Evolutionary conservation across 495 filamentous ascomycete genomes (phyloP), one percentile per base, ranked within the genome.

Genomic region (Annulohypoxylon stygium): DNA sequence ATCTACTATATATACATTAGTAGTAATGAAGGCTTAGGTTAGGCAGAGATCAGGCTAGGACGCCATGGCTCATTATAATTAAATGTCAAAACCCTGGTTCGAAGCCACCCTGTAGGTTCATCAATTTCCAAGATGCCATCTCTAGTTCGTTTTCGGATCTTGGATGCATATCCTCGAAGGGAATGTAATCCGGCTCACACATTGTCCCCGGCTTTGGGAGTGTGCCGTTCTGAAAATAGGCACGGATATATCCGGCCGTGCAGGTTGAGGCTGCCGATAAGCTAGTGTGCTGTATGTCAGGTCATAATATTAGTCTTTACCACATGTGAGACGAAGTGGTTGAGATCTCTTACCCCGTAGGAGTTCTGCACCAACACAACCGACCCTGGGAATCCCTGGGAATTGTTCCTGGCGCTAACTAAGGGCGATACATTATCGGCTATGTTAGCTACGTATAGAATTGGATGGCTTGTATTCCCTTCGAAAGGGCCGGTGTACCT

Each of bases 361-460:
- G 82, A 83, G 41, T 89, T 82, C 77, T 90, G 86, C n/a, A 84
- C 78, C 54, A 90, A 67, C n/a, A 88, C 78, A 4, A 81, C 82
- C 3, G 86, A 86, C 10, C 87, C 87, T 10, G 76, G 75, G 67
- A 89, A 90, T 0, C 79, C 78, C 12, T 76, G 75, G 1, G 83
- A 79, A 80, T 89, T 89, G 39, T 83, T 84, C 16, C 77, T 71
- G 2, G 87, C 89, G 51, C 81, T 85, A 12, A 80, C 60, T 4
- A 87, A 66, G 2, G 89, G 88, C 9, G 88, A 84, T 2, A 90
- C 83, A 12, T 89, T 89, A 67, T 91, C 89, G 4, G 82, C 85
- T 6, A 81, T 83, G 43, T 89, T 90, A 34, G 81, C 83, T 4
- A 90, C 73, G 55, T 86, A 86, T 20, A 91, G 78, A 6, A 90